Percentiles rank a stretch among this genome's conserved stretches.
Evolutionary conservation across 1,284 basidiomycete genomes (phyloP).

Genomic region (Amylostereum areolatum): DNA sequence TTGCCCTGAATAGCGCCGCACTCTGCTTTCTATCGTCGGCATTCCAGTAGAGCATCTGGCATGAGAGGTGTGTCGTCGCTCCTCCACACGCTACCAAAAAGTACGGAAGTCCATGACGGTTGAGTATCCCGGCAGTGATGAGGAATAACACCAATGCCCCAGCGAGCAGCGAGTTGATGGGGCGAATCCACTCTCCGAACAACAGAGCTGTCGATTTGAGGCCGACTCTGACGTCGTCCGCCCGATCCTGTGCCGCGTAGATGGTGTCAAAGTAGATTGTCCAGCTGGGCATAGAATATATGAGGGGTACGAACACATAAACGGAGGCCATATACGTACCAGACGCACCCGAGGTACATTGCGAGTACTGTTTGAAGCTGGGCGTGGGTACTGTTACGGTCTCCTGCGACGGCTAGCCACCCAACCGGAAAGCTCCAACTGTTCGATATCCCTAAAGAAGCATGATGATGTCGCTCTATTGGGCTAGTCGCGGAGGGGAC

Average conservation of each 20-base stretch:
- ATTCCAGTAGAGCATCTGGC: not conserved
- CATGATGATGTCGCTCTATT: not conserved
- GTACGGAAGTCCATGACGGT: conserved; percentile 26
- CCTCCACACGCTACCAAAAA: conserved; percentile 22
- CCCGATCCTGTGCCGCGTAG: conserved; percentile 42
- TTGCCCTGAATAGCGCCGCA: not conserved
- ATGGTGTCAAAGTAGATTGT: conserved; percentile 40
- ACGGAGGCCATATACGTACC: conserved; percentile 15
- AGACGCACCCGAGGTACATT: conserved; percentile 5
- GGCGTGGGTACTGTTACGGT: not conserved
- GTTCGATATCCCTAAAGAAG: conserved; percentile 20
- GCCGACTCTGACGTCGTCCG: conserved; percentile 36
- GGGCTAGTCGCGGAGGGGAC: conserved; percentile 7
- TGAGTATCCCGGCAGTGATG: conserved; percentile 22
- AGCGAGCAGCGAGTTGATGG: conserved; percentile 31
- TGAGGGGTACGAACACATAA: not conserved
- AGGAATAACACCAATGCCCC: conserved; percentile 28
- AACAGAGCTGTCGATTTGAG: conserved; percentile 42
- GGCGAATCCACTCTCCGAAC: conserved; percentile 29
- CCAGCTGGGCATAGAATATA: conserved; percentile 24
- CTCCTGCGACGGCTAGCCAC: conserved; percentile 5
- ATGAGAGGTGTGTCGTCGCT: not conserved
- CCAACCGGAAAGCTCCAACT: conserved; percentile 4
- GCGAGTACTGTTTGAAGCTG: not conserved
- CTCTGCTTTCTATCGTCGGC: not conserved